Evolutionary conservation across 805 yeast species (phyloP), one percentile per base, ranked within the genome.

Genomic region (Lachancea nothofagi): DNA sequence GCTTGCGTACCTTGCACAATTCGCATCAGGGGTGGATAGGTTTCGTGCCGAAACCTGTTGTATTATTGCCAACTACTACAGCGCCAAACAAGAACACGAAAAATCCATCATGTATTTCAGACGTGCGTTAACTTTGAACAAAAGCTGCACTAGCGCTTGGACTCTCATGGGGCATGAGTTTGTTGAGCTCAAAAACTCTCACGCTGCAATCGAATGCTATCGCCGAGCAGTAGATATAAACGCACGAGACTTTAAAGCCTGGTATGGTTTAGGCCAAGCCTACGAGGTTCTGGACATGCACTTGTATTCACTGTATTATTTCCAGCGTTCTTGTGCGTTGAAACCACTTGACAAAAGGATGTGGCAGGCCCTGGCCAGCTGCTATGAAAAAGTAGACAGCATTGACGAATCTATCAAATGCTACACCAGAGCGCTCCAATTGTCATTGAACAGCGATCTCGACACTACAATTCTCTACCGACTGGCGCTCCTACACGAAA

Each of bases 221-320:
- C 67, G 97, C 49, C 67, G 95, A 31, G 99, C 97, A 0, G 90
- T 89, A 1, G 96, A 88, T 57, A 80, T 89, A 2, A 86, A 85
- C 54, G 74, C 79, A 32, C 81, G 83, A 54, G 98, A 93, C 58
- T 94, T 84, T 59, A 70, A 96, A 37, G 97, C 97, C 0, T 93
- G 98, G 99, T 93, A 90, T 61, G 98, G 98, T 2, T 68, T 93
- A 38, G 99, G 98, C 0, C 97, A 93, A 62, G 97, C 97, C 1
- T 93, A 93, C 58, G 98, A 93, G 60, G 95, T 93, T 8, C 66
- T 90, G 41, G 97, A 90, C 50, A 90, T 90, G 96, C 93, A 86
- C 57, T 68, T 85, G 44, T 93, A 89, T 55, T 89, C 97, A 0
- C 67, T 89, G 30, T 90, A 87, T 61, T 93, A 93, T 59, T 93